Evolutionary conservation across 306 rosid species (phyloP).

Genomic region (Quercus aquifolioides): DNA sequence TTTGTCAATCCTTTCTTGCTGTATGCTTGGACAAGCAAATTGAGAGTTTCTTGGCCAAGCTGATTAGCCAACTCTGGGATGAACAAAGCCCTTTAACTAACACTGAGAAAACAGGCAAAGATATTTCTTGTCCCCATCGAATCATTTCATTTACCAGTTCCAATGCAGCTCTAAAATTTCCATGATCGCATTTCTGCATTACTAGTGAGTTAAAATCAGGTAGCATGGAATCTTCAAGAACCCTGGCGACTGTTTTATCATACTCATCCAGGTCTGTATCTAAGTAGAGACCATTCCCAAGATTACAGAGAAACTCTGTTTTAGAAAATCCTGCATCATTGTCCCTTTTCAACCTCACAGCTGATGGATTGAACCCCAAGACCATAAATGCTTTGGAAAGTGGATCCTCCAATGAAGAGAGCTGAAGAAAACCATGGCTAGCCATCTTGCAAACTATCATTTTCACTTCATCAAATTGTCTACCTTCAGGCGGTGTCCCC

Average conservation of each 20-base stretch:
- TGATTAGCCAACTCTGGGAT: constrained; percentile 40
- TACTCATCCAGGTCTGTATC: constrained; percentile 71
- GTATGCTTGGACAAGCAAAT: constrained; percentile 61
- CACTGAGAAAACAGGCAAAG: constrained; percentile 38
- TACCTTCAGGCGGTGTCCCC: constrained; percentile 57
- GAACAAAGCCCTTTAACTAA: constrained; percentile 53
- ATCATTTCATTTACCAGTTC: constrained; percentile 55
- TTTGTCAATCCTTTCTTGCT: constrained; percentile 52
- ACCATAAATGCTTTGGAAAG: constrained; percentile 60
- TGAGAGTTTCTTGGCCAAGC: constrained; percentile 58
- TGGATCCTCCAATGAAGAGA: constrained; percentile 46
- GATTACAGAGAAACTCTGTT: constrained; percentile 66
- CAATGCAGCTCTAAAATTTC: constrained; percentile 48
- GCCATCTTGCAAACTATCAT: constrained; percentile 56
- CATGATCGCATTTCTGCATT: constrained; percentile 36
- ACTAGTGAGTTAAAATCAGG: constrained; percentile 52
- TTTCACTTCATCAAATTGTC: constrained; percentile 63
- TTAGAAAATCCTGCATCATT: constrained; percentile 49
- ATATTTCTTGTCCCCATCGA: constrained; percentile 76
- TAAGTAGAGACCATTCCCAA: constrained; percentile 91
- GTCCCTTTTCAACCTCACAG: constrained; percentile 75
- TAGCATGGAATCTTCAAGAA: constrained; percentile 60
- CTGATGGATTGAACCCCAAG: constrained; percentile 65
- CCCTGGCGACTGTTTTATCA: constrained; percentile 45
- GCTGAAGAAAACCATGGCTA: constrained; percentile 43